Evolutionary conservation across 805 yeast species (phyloP).

Genomic region (Teunomyces cretensis): DNA sequence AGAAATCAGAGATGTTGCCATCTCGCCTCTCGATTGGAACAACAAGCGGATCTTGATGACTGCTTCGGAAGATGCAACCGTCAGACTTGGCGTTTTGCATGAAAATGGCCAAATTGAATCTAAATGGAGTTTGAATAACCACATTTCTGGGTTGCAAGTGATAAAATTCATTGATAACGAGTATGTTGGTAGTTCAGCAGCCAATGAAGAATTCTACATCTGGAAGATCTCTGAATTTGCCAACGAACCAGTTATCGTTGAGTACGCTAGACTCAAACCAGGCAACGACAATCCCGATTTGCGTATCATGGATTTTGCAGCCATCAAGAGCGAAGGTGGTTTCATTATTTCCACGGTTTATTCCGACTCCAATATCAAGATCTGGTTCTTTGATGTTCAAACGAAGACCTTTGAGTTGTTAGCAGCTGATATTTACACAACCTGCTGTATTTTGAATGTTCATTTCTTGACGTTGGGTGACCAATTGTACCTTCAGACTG

Average conservation of each 20-base stretch:
- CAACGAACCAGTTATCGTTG: constrained; percentile 45
- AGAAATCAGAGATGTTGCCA: constrained; percentile 75
- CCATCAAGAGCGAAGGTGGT: constrained; percentile 42
- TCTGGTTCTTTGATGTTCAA: constrained; percentile 53
- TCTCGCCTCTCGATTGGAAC: constrained; percentile 36
- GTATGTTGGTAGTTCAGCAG: constrained; percentile 56
- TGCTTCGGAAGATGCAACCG: constrained; percentile 87
- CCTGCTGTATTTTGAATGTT: constrained; percentile 75
- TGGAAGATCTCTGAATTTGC: constrained; percentile 59
- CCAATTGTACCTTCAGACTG: constrained; percentile 44
- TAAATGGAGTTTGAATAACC: constrained; percentile 69
- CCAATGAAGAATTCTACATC: constrained; percentile 82
- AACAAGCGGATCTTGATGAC: constrained; percentile 54
- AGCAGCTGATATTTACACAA: constrained; percentile 54
- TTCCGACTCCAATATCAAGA: constrained; percentile 75
- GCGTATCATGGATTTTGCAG: constrained; percentile 83
- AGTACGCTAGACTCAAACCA: constrained; percentile 56
- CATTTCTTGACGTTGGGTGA: constrained; percentile 38
- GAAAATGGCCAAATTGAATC: constrained; percentile 44
- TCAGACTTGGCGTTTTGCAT: constrained; percentile 52
- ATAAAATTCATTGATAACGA: constrained; percentile 58
- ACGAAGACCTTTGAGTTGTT: constrained; percentile 43
- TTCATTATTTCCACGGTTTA: constrained; percentile 68
- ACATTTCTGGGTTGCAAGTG: constrained; percentile 85
- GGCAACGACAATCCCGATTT: constrained; percentile 68